Percentiles rank a stretch among this genome's conserved stretches.
Conservation (phyloP, 83 land plant genomes). For the Picea abies region DNA sequence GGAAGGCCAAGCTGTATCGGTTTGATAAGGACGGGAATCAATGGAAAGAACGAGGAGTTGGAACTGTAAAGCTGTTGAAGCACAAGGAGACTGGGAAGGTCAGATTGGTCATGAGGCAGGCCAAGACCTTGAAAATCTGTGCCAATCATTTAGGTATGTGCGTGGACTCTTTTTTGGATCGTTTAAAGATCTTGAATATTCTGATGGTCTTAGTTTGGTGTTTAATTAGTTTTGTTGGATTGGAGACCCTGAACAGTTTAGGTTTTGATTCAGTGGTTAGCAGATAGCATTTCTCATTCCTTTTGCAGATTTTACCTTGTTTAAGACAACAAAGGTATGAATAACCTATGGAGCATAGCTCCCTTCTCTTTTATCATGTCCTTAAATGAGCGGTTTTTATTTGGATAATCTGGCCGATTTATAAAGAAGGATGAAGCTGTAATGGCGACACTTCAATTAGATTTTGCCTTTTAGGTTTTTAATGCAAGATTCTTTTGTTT, state of each 20-base stretch:
- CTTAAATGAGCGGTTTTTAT: neutral
- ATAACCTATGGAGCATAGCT: too few species aligned
- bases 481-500: neutral
- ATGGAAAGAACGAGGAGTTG: conserved; percentile 93
- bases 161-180: neutral
- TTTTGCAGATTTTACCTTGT: neutral
- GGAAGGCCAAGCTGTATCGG: conserved; percentile 87
- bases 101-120: conserved; percentile 81
- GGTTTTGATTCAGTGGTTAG: neutral
- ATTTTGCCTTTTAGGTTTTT: neutral
- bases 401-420: neutral
- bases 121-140: conserved; percentile 90
- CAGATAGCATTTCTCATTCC: neutral
- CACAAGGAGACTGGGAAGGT: conserved; percentile 74
- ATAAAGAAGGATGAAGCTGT: neutral
- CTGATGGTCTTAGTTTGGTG: neutral
- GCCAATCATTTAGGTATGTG: conserved; percentile 75
- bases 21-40: conserved; percentile 75
- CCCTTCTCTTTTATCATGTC: too few species aligned
- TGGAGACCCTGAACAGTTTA: neutral
- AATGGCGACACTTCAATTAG: neutral
- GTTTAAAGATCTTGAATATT: neutral
- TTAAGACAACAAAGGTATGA: too few species aligned
- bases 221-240: too few species aligned
- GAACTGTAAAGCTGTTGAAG: conserved; percentile 75